Evolutionary conservation across 2,329 filamentous ascomycete genomes (phyloP), one percentile per base, ranked within the genome.

Genomic region (Colletotrichum liriopes): DNA sequence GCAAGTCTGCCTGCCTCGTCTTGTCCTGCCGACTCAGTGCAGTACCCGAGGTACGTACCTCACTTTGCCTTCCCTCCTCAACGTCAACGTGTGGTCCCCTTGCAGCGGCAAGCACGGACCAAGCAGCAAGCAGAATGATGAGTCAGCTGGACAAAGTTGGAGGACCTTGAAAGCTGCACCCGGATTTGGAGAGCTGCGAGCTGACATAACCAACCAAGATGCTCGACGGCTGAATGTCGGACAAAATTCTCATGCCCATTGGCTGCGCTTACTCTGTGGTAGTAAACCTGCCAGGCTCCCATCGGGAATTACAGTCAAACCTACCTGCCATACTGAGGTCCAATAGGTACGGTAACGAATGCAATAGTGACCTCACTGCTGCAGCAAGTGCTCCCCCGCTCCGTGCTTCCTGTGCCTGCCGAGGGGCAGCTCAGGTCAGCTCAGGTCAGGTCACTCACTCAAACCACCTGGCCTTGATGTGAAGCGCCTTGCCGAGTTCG

Each of bases 1-100:
- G 81, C 80, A 82, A 77, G 81, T 81, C 81, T 82, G 70, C 70
- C 81, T 83, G 81, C 80, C 81, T 82, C 77, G 79, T 61, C 66
- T 69, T 60, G 79, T 61, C 64, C 65, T 63, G 41, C 41, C 59
- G 59, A 62, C 45, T 51, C 32, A 49, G 45, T 51, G 35, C n/a
- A 49, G 45, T 51, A n/a, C n/a, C 7, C 4, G 16, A 51, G 59
- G 60, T 63, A 63, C 67, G 64, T 71, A 49, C 45, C 67, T 63
- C 37, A 47, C 37, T 32, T 26, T 39, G 45, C 56, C 65, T 49
- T 62, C 56, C 65, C n/a, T 29, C 37, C 39, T 26, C 49, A 67
- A 18, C 39, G 39, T 41, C n/a, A n/a, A n/a, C n/a, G 20, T 56
- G 26, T 32, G 37, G 3, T 23, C 23, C 35, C 49, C 26, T 32